A percentile compares a stretch with the other conserved stretches of the same genome.
phyloP scores from a whole-genome alignment of 2,329 filamentous ascomycete species.

The Aspergillus sp. region DNA sequence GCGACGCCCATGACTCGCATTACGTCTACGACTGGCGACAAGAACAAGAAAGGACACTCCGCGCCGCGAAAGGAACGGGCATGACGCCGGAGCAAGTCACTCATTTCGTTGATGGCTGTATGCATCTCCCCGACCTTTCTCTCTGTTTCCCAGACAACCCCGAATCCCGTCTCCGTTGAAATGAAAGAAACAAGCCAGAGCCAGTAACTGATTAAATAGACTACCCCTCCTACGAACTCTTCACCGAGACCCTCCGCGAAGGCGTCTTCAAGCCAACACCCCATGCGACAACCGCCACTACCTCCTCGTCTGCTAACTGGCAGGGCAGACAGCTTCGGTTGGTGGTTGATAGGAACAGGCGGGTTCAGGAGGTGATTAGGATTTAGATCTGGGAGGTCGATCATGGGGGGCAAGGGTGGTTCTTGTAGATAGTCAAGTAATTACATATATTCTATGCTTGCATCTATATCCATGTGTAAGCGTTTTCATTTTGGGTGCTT shows the following conservation, averaged over 20 bases:
- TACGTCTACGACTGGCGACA: constrained; percentile 84
- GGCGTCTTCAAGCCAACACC: constrained; percentile 53
- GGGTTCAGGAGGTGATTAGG: constrained; percentile 56
- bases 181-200: too few relatives aligned
- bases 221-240: constrained; percentile 72
- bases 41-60: constrained; percentile 74
- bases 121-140: constrained; percentile 21
- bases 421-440: background rate
- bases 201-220: constrained; percentile 37
- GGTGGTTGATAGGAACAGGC: constrained; percentile 60
- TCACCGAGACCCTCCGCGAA: constrained; percentile 57
- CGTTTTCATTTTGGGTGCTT: too few relatives aligned
- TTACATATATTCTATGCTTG: background rate
- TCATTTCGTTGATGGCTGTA: constrained; percentile 69
- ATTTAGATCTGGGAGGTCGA: constrained; percentile 37
- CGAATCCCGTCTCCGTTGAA: background rate
- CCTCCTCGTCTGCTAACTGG: constrained; percentile 33
- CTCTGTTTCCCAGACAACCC: too few relatives aligned
- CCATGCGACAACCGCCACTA: constrained; percentile 11
- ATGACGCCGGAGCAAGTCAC: constrained; percentile 82
- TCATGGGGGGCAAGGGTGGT: background rate
- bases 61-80: constrained; percentile 65
- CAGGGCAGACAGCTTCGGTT: constrained; percentile 60
- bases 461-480: too few relatives aligned
- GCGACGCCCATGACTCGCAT: constrained; percentile 67